Conservation (phyloP, 2,329 filamentous ascomycete genomes). For the Pezicula rhizophila region DNA sequence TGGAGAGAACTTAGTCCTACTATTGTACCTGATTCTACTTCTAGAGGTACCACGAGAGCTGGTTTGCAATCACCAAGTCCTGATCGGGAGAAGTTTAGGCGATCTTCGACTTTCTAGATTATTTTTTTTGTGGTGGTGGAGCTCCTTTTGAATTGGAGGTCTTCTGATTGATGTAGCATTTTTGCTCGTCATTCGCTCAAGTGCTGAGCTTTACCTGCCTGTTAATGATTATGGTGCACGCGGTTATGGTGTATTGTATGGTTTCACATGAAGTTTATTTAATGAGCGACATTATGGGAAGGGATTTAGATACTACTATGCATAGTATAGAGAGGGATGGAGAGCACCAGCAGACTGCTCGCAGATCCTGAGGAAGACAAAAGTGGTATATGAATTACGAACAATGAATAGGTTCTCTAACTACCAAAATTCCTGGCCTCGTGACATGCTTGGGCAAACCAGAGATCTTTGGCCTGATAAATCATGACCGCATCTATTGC, state of each 20-base stretch:
- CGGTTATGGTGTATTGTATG: background rate
- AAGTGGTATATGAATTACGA: background rate
- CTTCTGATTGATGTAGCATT: background rate
- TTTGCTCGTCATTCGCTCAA: slow-evolving; percentile 1
- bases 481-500: too few species aligned
- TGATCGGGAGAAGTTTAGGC: background rate
- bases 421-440: background rate
- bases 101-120: background rate
- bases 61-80: background rate
- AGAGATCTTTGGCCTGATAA: background rate
- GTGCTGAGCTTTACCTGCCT: slow-evolving; percentile 1
- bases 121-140: background rate
- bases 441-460: background rate
- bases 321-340: background rate
- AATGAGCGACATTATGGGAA: background rate
- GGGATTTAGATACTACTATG: background rate
- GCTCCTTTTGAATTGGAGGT: background rate
- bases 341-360: background rate
- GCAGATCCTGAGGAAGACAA: background rate
- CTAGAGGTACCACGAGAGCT: background rate
- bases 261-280: background rate
- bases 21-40: background rate
- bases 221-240: background rate
- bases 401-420: too few species aligned
- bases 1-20: background rate